Evolutionary conservation across 495 filamentous ascomycete genomes (phyloP).

Genomic region (Penicillium malachiteum): DNA sequence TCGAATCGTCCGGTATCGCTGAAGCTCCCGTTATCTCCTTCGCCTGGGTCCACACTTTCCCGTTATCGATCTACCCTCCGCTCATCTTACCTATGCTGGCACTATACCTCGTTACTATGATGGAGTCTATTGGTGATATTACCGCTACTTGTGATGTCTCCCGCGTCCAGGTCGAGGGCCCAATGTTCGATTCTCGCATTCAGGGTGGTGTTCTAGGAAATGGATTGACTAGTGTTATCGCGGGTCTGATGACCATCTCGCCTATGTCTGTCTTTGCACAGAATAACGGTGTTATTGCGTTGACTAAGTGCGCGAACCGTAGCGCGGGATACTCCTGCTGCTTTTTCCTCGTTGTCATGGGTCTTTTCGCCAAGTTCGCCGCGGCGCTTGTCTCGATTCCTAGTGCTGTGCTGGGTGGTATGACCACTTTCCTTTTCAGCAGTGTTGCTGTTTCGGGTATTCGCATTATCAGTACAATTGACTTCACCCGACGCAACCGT

Average conservation of each 20-base stretch:
- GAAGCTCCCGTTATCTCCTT: constrained; percentile 74
- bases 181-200: constrained; percentile 81
- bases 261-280: constrained; percentile 82
- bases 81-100: constrained; percentile 81
- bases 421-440: constrained; percentile 90
- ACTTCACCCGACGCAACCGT: constrained; percentile 81
- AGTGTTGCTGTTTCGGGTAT: constrained; percentile 84
- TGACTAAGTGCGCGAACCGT: constrained; percentile 86
- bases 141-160: constrained; percentile 71
- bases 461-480: constrained; percentile 73
- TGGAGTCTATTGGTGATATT: constrained; percentile 80
- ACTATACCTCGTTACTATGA: constrained; percentile 83
- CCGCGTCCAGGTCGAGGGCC: constrained; percentile 75
- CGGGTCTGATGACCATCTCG: constrained; percentile 79
- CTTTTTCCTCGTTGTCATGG: constrained; percentile 84
- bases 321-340: constrained; percentile 76
- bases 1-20: constrained; percentile 67
- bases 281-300: constrained; percentile 90
- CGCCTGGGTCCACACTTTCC: constrained; percentile 90
- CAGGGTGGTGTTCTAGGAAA: constrained; percentile 79
- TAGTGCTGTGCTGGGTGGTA: constrained; percentile 76
- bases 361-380: constrained; percentile 91
- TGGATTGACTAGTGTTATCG: constrained; percentile 78
- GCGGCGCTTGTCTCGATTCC: constrained; percentile 84
- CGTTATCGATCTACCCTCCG: constrained; percentile 75